A percentile compares a stretch with the other conserved stretches of the same genome.
Evolutionary conservation across 176 grass and related monocot genomes (phyloP).

Genomic region (Eleusine indica): DNA sequence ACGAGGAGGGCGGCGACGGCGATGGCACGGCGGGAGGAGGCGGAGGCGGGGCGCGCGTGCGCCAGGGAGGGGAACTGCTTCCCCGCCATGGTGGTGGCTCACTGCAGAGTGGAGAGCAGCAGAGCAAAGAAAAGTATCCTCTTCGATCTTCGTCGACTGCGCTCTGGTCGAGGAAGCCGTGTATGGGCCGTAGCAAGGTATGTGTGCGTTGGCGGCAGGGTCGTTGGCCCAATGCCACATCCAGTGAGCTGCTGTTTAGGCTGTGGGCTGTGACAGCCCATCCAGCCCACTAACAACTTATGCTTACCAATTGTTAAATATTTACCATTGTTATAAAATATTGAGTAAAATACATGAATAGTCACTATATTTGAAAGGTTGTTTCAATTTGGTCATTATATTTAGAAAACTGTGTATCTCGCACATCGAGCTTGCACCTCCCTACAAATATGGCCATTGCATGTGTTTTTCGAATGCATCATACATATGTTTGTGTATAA

Average conservation of each 20-base stretch:
- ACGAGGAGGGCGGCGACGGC: constrained; percentile 38
- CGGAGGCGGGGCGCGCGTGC: constrained; percentile 44
- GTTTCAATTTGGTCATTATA: no score
- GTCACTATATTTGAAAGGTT: no score
- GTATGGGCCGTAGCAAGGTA: not conserved
- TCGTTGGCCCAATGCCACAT: not conserved
- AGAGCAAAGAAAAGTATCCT: not conserved
- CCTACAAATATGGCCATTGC: no score
- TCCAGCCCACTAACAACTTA: not conserved
- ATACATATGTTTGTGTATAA: no score
- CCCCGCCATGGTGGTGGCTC: constrained; percentile 65
- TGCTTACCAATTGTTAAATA: not conserved
- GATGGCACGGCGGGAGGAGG: constrained; percentile 50
- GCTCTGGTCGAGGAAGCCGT: not conserved
- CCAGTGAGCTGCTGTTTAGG: not conserved
- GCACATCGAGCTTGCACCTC: no score
- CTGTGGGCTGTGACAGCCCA: not conserved
- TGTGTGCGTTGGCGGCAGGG: not conserved
- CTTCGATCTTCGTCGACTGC: not conserved
- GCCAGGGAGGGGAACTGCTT: constrained; percentile 61
- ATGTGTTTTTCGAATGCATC: no score
- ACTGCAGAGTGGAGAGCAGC: not conserved
- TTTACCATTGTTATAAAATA: no score
- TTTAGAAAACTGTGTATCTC: no score
- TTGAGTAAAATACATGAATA: no score